These are phyloP conservation scores for Penicillium sp. DNA, from an alignment of 2,329 filamentous ascomycete genomes.

Conservation along the genomic window DNA sequence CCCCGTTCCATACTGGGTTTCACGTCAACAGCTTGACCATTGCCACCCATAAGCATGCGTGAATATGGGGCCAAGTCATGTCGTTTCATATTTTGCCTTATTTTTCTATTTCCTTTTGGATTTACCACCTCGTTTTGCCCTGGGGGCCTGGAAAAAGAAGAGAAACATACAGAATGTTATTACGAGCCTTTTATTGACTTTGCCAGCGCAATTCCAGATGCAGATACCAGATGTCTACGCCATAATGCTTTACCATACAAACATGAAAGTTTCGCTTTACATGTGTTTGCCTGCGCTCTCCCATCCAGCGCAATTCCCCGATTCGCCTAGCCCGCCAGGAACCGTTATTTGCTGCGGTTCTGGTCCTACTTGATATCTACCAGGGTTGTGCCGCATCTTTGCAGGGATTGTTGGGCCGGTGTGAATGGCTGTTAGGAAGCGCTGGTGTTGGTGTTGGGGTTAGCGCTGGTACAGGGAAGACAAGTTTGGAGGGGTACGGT, in stretches of 20 bases:
- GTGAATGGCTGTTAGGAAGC: constrained; percentile 2
- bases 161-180: constrained; percentile 16
- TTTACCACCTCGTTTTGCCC: not conserved
- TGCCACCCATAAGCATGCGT: too few relatives aligned
- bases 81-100: not conserved
- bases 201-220: not conserved
- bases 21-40: too few relatives aligned
- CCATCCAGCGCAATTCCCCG: constrained; percentile 19
- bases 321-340: constrained; percentile 19
- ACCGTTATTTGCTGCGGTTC: constrained; percentile 26
- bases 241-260: not conserved
- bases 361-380: constrained; percentile 12
- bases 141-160: too few relatives aligned
- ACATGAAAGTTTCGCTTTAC: not conserved
- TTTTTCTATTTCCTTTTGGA: not conserved
- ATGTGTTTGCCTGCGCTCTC: constrained; percentile 1
- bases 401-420: constrained; percentile 14
- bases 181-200: constrained; percentile 5
- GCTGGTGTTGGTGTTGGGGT: not conserved
- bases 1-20: not conserved
- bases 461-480: too few relatives aligned
- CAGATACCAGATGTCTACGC: not conserved
- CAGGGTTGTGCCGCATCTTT: constrained; percentile 4
- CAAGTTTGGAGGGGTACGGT: too few relatives aligned
- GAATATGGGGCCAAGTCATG: not conserved